These are phyloP conservation scores for Nephelium lappaceum DNA, from an alignment of 345 rosid species.

Conservation along the genomic window DNA sequence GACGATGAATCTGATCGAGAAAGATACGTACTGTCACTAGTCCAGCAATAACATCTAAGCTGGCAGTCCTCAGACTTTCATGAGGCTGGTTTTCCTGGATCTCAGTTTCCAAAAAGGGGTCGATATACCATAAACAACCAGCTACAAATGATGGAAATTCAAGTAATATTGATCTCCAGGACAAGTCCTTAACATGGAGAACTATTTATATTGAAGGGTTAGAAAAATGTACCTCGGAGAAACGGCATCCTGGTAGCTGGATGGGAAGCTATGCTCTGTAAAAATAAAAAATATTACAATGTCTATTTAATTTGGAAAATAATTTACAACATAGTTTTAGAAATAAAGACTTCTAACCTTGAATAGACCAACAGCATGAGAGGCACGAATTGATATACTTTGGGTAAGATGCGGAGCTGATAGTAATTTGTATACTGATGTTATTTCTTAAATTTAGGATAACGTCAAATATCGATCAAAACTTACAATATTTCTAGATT, in stretches of 20 bases:
- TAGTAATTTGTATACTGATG: slow-evolving; percentile 35
- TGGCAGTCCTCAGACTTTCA: slow-evolving; percentile 54
- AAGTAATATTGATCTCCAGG: slow-evolving; percentile 19
- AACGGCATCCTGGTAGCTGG: slow-evolving; percentile 44
- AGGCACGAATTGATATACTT: slow-evolving; percentile 33
- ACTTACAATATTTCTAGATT: too few relatives aligned
- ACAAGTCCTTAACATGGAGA: neutral
- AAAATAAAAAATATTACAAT: too few relatives aligned
- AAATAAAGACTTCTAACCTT: slow-evolving; percentile 40
- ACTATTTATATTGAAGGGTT: neutral
- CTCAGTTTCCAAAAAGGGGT: slow-evolving; percentile 45
- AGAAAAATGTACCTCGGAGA: slow-evolving; percentile 45
- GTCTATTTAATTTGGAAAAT: too few relatives aligned
- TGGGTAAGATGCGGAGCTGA: slow-evolving; percentile 32
- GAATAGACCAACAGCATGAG: slow-evolving; percentile 57
- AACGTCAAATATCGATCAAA: too few relatives aligned
- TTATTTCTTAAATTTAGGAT: slow-evolving; percentile 48
- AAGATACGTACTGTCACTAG: slow-evolving; percentile 48
- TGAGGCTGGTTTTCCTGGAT: slow-evolving; percentile 33
- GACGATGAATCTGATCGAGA: neutral
- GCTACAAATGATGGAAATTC: slow-evolving; percentile 40
- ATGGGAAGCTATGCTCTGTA: slow-evolving; percentile 61
- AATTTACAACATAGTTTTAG: neutral
- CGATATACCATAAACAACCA: slow-evolving; percentile 45
- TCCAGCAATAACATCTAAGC: slow-evolving; percentile 67